Base-by-base conservation (phyloP, 495 filamentous ascomycete genomes). In the Talaromyces liani region DNA sequence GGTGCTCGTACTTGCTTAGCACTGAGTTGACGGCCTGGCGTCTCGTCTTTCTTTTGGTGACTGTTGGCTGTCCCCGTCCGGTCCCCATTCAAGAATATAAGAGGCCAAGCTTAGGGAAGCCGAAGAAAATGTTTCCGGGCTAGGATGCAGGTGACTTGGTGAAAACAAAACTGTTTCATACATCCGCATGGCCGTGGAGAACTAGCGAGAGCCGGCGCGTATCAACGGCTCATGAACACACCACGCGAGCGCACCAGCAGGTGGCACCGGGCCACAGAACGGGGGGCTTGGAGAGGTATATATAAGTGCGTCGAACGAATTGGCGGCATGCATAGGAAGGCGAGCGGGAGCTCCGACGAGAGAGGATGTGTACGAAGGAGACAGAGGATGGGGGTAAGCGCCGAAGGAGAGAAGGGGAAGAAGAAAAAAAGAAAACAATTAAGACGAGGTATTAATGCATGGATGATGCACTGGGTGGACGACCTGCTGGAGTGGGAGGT, bases 361-460 rank as follows among this genome's bases (percentile, higher is more conserved):
- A 12, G 53, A n/a, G 53, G 14, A 31, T 12, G 24, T 4, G 18
- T 12, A 24, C 20, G 20, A 22, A 3, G 9, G 0, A 24, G 22
- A 54, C 6, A 54, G 10, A 54, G 12, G 49, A 9, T 22, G 18
- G 49, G 49, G 24, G 24, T 25, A 54, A 54, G 24, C 18, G 53
- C n/a, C 25, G 54, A 63, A 29, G 34, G 41, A 34, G 27, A 39
- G 59, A 47, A 41, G 51, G 63, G 25, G 51, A 63, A 10, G 24
- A 22, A 51, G 57, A 63, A 62, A 31, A 45, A 54, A 49, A 25
- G 22, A 63, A 54, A 59, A 64, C 20, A 22, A 25, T 56, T 56
- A 56, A 29, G 45, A 49, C n/a, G 45, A 49, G 45, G 45, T 56
- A 56, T 27, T 56, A 56, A 56, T 54, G 49, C 49, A 25, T 53